Percentiles rank a stretch among this genome's conserved stretches.
Conservation (phyloP, 805 yeast genomes). For the Aciculoconidium aculeatum region DNA sequence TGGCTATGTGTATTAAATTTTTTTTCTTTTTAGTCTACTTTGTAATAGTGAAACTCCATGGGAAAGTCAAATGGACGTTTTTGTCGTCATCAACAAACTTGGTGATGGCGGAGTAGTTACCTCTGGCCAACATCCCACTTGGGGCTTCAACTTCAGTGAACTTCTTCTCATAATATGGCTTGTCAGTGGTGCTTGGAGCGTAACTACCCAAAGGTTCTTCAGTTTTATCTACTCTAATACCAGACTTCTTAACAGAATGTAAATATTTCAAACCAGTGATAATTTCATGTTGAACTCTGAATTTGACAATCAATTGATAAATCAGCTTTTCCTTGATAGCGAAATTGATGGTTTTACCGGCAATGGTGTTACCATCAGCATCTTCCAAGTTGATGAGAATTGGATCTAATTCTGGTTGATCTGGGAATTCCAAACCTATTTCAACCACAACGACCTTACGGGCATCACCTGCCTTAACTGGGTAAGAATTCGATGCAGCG, state of each 20-base stretch:
- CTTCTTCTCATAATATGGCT: constrained; percentile 65
- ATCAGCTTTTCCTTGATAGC: constrained; percentile 72
- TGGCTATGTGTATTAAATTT: too few relatives aligned
- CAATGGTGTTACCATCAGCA: constrained; percentile 46
- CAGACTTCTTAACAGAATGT: constrained; percentile 80
- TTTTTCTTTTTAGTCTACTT: too few relatives aligned
- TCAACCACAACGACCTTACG: constrained; percentile 76
- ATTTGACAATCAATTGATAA: constrained; percentile 67
- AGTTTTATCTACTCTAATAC: constrained; percentile 77
- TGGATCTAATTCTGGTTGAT: constrained; percentile 49
- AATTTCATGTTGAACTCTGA: constrained; percentile 84
- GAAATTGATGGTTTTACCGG: constrained; percentile 59
- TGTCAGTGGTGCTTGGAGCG: constrained; percentile 79
- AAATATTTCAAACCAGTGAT: constrained; percentile 85
- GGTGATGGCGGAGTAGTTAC: constrained; percentile 72
- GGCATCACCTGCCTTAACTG: constrained; percentile 63
- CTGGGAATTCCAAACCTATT: constrained; percentile 66
- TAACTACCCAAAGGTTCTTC: constrained; percentile 89
- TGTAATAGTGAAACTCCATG: constrained; percentile 83
- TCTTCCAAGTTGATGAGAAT: constrained; percentile 66
- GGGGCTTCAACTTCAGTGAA: constrained; percentile 76
- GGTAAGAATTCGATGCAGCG: constrained; percentile 47
- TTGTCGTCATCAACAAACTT: constrained; percentile 87
- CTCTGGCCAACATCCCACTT: constrained; percentile 82
- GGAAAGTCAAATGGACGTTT: constrained; percentile 60